Conservation (phyloP, 495 filamentous ascomycete genomes). For the Cercophora samala region DNA sequence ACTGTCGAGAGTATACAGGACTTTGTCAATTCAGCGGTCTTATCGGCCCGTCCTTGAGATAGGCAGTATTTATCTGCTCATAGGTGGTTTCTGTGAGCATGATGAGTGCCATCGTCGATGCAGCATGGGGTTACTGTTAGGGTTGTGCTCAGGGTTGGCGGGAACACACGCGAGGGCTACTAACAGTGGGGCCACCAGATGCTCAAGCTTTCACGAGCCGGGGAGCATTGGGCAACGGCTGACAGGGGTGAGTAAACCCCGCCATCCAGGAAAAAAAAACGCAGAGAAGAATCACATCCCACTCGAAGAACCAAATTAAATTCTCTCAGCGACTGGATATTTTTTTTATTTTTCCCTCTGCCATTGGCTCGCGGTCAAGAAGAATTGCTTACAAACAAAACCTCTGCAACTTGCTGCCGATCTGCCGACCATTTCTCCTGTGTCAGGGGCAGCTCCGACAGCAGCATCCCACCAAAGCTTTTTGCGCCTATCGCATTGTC, state of each 20-base stretch:
- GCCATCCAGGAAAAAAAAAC: not conserved
- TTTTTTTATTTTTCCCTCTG: not conserved
- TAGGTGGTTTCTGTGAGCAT: too few relatives aligned
- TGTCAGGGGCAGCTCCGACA: not conserved
- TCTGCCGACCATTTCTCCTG: not conserved
- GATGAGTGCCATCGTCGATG: not conserved
- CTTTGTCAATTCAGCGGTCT: not conserved
- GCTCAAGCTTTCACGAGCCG: not conserved
- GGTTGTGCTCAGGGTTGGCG: not conserved
- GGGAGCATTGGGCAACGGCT: constrained; percentile 4
- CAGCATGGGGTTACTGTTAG: not conserved
- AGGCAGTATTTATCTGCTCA: not conserved
- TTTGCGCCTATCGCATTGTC: not conserved
- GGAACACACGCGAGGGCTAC: not conserved
- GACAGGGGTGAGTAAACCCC: not conserved
- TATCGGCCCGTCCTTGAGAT: not conserved
- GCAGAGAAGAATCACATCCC: constrained; percentile 2
- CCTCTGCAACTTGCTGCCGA: not conserved
- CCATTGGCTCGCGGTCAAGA: not conserved
- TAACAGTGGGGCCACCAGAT: not conserved
- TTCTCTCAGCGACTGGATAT: not conserved
- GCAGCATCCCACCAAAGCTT: not conserved
- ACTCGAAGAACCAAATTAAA: constrained; percentile 13
- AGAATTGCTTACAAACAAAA: not conserved
- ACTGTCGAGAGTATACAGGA: not conserved